These are phyloP conservation scores for Rhodamnia rubescens DNA, from an alignment of 345 rosid species.

Conservation along the genomic window DNA sequence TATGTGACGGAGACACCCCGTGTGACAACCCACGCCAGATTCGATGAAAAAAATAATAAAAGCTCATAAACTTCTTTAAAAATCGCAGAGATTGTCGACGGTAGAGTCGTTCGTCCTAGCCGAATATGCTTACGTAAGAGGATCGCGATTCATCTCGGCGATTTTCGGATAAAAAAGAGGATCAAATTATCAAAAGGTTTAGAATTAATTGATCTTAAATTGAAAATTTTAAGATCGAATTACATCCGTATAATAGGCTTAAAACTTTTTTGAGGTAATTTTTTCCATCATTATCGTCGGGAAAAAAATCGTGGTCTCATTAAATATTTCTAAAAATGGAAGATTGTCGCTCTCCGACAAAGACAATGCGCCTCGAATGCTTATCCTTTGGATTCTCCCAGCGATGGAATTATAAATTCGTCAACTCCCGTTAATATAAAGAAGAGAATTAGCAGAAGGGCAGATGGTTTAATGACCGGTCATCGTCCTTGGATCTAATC, in stretches of 20 bases:
- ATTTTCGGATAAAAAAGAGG: no score
- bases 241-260: no score
- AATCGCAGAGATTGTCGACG: no score
- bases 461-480: no score
- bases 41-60: no score
- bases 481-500: neutral
- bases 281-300: neutral
- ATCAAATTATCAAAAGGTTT: no score
- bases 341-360: neutral
- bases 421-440: neutral
- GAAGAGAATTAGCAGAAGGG: neutral
- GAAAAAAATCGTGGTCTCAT: neutral
- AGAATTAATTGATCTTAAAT: no score
- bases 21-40: fast-evolving
- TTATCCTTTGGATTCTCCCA: neutral
- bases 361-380: neutral
- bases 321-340: neutral
- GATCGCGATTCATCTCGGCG: fast-evolving
- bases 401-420: neutral
- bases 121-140: no score
- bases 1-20: fast-evolving
- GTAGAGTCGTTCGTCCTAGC: no score
- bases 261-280: no score
- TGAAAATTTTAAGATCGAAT: no score
- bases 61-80: no score